Evolutionary conservation across 2,329 filamentous ascomycete genomes (phyloP), one percentile per base, ranked within the genome.

Genomic region (Fusarium sp.): DNA sequence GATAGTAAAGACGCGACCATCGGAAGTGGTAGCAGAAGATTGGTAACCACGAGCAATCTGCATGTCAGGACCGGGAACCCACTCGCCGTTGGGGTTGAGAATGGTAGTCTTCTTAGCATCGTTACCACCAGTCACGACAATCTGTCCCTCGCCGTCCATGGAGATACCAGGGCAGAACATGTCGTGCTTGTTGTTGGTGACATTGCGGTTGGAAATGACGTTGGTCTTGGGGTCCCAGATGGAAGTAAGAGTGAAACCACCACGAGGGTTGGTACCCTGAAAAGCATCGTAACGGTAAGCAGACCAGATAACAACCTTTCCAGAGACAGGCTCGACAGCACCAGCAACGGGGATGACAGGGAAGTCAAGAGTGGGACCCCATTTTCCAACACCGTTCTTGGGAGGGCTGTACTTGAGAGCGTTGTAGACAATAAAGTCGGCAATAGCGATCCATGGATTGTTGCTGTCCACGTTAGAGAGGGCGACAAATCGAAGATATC

Each of bases 131-230:
- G 83, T 85, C 7, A 90, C 82, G 3, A 89, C 72, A n/a, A 87
- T 81, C 4, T 80, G 78, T 3, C 86, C 87, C 18, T 83, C 77
- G 18, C 80, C 81, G 49, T 85, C 83, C 16, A 84, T 76, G 4
- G 81, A 84, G 28, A 88, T 85, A 5, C 86, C 87, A 0, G 86
- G 86, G 72, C 86, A 88, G 72, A 87, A 87, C 85, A 87, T 87
- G 70, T 87, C 84, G 70, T 87, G 84, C 10, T 79, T 69, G 1
- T 83, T 86, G 68, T 85, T 75, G 57, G 77, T 74, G 7, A 82
- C 37, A 14, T 65, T 68, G 8, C 59, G 68, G 39, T 65, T 53
- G 3, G 63, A 50, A 23, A 71, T 68, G n/a, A 70, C 25, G 11
- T 66, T 66, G 0, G 67, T 70, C 53, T 48, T 53, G 5, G 63